Evolutionary conservation across 225 moss, liverwort and hornwort genomes (phyloP).

Genomic region (Pleurozium schreberi): DNA sequence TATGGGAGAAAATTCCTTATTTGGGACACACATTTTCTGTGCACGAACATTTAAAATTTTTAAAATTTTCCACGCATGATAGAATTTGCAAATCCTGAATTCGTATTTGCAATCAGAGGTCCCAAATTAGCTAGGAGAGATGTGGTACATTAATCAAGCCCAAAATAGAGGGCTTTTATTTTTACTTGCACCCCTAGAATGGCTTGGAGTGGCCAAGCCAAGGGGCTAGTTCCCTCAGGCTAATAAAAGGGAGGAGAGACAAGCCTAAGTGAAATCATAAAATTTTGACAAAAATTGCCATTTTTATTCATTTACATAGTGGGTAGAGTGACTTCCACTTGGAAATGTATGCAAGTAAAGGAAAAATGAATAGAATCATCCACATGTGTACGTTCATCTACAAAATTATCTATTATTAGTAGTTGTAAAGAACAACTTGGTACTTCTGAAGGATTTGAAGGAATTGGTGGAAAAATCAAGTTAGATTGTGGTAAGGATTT

Average conservation of each 20-base stretch:
- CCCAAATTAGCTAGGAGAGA: too few species aligned
- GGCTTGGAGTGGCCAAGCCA: too few species aligned
- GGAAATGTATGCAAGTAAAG: not conserved
- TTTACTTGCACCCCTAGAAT: too few species aligned
- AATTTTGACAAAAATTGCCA: not conserved
- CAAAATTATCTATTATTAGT: not conserved
- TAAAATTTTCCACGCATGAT: too few species aligned
- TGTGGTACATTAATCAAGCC: too few species aligned
- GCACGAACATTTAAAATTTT: not conserved
- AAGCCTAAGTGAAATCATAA: not conserved
- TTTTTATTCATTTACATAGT: not conserved
- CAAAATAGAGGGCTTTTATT: too few species aligned
- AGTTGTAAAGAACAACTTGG: too few species aligned
- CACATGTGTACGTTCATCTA: accelerated
- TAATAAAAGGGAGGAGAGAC: not conserved
- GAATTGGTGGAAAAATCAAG: accelerated
- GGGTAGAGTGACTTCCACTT: too few species aligned
- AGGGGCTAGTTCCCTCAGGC: too few species aligned
- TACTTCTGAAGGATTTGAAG: too few species aligned
- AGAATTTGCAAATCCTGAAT: too few species aligned
- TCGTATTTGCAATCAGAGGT: too few species aligned
- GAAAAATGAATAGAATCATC: not conserved
- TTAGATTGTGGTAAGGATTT: accelerated
- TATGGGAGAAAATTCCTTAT: not conserved
- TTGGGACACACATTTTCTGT: not conserved